Evolutionary conservation across 176 grass and related monocot species (phyloP), one percentile per base, ranked within the genome.

Genomic region (Musa schizocarpa): DNA sequence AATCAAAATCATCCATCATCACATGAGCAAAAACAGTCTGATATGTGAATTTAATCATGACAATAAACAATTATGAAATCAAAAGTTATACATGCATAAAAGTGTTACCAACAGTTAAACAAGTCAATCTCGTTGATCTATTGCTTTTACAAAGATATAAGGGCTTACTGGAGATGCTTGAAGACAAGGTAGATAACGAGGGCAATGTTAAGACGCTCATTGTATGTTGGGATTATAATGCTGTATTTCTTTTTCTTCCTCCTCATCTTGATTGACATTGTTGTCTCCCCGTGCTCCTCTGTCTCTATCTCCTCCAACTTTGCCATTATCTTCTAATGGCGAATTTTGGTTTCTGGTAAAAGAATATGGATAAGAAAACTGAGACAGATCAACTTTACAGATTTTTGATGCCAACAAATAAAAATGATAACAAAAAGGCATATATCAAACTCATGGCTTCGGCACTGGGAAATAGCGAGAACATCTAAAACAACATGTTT

Each of bases 221-320:
- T 93, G 86, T 98, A 98, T 21, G 94, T 98, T 29, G 94, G 90
- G 26, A 91, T 86, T 68, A 98, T 86, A 51, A 98, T 93, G 80
- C 90, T 98, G 72, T 93, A 98, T 83, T 71, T 87, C 11, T 43
- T 43, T 43, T 67, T 87, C 16, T 16, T 65, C 49, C 16, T 54
- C 76, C 76, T 83, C 64, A 76, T 54, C 54, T 82, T 73, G 19
- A 52, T 51, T 19, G 13, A n/a, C 6, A 50, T 50, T 21, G 51
- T 70, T 70, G 48, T 51, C 48, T 50, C 50, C 19, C 20, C 68
- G 1, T 52, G 48, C 9, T 52, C 68, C 34, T 70, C 68, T 22
- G 68, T 70, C 3, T 70, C 68, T 50, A 70, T 70, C 43, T 70
- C 68, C 68, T 70, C 68, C 48, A 70, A 70, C 43, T 70, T 70